Base-by-base conservation (phyloP, 106 monocot genomes). In the Phalaenopsis equestris region DNA sequence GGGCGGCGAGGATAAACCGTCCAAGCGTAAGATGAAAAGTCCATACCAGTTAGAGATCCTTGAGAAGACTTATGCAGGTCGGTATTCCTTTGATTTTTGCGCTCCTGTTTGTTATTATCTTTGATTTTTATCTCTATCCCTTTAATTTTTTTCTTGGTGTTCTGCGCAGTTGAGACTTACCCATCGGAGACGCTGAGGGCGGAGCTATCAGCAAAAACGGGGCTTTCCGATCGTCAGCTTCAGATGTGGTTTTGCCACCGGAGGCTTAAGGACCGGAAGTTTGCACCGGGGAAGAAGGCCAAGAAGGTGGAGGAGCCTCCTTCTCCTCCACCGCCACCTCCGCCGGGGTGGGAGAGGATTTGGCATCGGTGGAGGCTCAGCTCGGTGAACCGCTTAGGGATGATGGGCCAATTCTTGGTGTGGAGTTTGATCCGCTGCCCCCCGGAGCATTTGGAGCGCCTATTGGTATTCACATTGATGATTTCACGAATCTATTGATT, bases 201-300 rank as follows among this genome's bases (percentile, higher is more conserved):
- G 6, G 98, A 94, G 81, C 86, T 99, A 43, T 99, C 98, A 9
- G 84, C 73, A 56, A 99, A 95, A 88, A 86, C 91, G 30, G 94
- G 91, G 24, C 86, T 99, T 4, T 82, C 88, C 3, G 98, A 99
- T 83, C 86, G 98, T 81, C 98, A 99, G 85, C 89, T 99, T 23
- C 98, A 99, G 92, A 99, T 99, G 98, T 99, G 98, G 94, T 99
- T 99, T 82, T 99, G 98, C 58, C 98, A 99, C 73, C 84, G 98
- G 67, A 84, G 98, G 81, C 88, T 95, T 37, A 99, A 99, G 79
- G 94, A 98, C 74, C 80, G 94, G 75, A 98, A 98, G 80, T 47
- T 61, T 75, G 75, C 82, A 15, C 81, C 86, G 16, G 14, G 83
- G 21, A 85, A 81, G 86, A 81, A 80, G 83, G 75, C 61, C 19